Evolutionary conservation across 129 eudicot genomes (phyloP).

Genomic region (Kitagawia praeruptora): DNA sequence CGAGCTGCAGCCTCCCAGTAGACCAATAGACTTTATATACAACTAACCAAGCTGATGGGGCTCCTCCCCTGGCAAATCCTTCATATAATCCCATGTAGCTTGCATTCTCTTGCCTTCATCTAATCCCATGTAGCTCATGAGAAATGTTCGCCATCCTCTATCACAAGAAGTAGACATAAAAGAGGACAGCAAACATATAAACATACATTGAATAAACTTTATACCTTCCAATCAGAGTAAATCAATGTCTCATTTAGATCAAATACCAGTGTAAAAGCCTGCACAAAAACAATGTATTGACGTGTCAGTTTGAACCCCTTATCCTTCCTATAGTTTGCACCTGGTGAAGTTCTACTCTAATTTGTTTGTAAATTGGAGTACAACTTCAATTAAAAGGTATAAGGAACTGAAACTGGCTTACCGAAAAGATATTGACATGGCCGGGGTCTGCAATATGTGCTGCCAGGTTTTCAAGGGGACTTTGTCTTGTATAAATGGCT

Average conservation of each 20-base stretch:
- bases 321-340: background rate
- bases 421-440: conserved; percentile 83
- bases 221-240: conserved; percentile 88
- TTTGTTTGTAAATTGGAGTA: background rate
- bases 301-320: background rate
- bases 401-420: conserved; percentile 14
- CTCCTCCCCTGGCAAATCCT: too few relatives aligned
- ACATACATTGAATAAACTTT: background rate
- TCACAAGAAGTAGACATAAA: conserved; percentile 31
- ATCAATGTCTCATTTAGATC: conserved; percentile 82
- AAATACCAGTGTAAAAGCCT: conserved; percentile 64
- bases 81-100: too few relatives aligned
- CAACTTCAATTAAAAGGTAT: background rate
- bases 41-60: too few relatives aligned
- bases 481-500: too few relatives aligned
- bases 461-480: too few relatives aligned
- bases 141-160: conserved; percentile 93
- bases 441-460: conserved; percentile 96
- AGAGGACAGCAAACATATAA: background rate
- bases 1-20: too few relatives aligned
- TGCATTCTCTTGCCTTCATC: too few relatives aligned
- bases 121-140: too few relatives aligned
- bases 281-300: conserved; percentile 8
- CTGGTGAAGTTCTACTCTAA: background rate
- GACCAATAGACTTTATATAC: too few relatives aligned